Evolutionary conservation across 2,329 filamentous ascomycete species (phyloP), one percentile per base, ranked within the genome.

Genomic region (Septoria linicola): DNA sequence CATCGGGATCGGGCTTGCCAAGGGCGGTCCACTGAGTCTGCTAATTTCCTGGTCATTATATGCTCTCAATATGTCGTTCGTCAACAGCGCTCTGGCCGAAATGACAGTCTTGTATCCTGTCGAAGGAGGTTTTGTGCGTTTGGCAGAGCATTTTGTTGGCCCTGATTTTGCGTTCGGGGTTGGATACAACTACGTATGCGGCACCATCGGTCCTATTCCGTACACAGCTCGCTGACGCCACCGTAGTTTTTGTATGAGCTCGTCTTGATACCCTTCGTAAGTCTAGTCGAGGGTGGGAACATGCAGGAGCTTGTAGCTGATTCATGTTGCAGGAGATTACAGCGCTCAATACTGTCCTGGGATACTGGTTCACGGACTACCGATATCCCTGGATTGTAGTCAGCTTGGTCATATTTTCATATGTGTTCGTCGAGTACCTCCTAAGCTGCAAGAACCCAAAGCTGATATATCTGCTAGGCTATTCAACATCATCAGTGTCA

Each of bases 111-210:
- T 30, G 27, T 30, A 30, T 30, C 27, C 27, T 30, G 27, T 30
- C 7, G 27, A 30, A 13, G 27, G 27, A 7, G 27, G 27, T 13
- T 30, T 30, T 13, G 27, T 30, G 27, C 7, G 27, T 7, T 30
- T 30, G 27, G 69, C 76, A 40, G 68, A 78, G 66, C 66, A 78
- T 61, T 70, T 80, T 51, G 68, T 76, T n/a, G 78, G 80, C 55
- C 75, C 76, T 4, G 75, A 74, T 0, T 62, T 59, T 14, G 39
- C 41, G 10, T 60, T 60, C 41, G 57, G 54, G 3, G 40, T 47
- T 35, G 58, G 58, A 4, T 60, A 41, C 48, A 55, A 55, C 23
- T 37, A 30, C 30, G 20, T 57, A 1, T 59, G 53, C 49, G 54
- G 41, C n/a, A n/a, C n/a, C n/a, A n/a, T n/a, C n/a, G n/a, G n/a